Conservation (phyloP, 2,329 filamentous ascomycete species). For the Penicillium crustosum region DNA sequence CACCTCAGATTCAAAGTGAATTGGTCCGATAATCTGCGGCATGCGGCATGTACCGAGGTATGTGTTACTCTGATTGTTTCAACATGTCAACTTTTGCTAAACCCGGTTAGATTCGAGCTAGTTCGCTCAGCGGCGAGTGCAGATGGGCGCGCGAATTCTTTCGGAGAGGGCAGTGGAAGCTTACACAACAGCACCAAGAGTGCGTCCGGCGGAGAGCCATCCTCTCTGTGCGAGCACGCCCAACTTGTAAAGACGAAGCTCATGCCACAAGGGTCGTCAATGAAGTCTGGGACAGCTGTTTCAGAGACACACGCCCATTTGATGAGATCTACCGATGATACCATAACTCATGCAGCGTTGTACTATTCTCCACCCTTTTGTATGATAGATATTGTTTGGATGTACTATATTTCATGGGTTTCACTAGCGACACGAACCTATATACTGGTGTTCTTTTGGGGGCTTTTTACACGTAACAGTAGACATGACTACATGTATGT, state of each 20-base stretch:
- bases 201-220: slow-evolving; percentile 83
- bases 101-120: slow-evolving; percentile 73
- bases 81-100: slow-evolving; percentile 14
- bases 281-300: slow-evolving; percentile 98
- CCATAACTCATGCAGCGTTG: slow-evolving; percentile 5
- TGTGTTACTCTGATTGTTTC: not conserved
- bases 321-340: slow-evolving; percentile 83
- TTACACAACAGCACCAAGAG: slow-evolving; percentile 90
- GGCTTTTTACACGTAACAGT: not conserved
- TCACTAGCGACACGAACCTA: not conserved
- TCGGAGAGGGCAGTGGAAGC: slow-evolving; percentile 77
- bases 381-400: slow-evolving; percentile 23
- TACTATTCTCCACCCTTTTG: slow-evolving; percentile 11
- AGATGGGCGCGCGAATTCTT: slow-evolving; percentile 85
- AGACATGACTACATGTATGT: not conserved
- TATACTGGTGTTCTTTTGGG: not conserved
- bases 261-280: slow-evolving; percentile 88
- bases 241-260: slow-evolving; percentile 77
- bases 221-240: slow-evolving; percentile 73
- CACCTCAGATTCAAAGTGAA: slow-evolving; percentile 89
- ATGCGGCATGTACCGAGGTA: slow-evolving; percentile 93
- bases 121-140: slow-evolving; percentile 90
- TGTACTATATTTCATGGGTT: slow-evolving; percentile 27
- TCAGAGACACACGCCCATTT: slow-evolving; percentile 88
- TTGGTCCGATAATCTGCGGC: slow-evolving; percentile 73